Percentiles rank a stretch among this genome's conserved stretches.
phyloP scores from a whole-genome alignment of 768 basidiomycete species.

The Podaxis sp. region DNA sequence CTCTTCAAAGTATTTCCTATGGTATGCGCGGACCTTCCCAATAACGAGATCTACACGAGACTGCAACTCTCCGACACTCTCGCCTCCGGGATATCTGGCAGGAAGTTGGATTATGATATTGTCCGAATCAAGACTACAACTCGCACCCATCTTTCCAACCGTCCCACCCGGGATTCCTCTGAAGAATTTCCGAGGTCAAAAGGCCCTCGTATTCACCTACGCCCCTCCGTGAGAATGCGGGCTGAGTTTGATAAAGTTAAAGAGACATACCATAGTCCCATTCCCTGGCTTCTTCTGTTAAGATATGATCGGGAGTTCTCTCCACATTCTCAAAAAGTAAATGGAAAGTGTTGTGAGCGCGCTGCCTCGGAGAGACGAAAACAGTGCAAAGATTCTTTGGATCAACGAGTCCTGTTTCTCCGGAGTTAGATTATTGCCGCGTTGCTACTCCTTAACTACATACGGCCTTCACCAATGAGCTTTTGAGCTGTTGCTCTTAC shows the following conservation, averaged over 20 bases:
- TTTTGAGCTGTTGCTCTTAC: constrained; percentile 57
- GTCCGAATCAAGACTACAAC: background rate
- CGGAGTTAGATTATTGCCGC: background rate
- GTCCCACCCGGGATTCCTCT: constrained; percentile 56
- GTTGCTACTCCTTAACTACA: constrained; percentile 24
- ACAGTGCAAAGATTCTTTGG: constrained; percentile 71
- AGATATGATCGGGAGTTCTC: constrained; percentile 42
- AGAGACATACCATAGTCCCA: constrained; percentile 71
- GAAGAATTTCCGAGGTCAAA: constrained; percentile 69
- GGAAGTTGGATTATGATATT: background rate
- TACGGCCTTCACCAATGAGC: constrained; percentile 77
- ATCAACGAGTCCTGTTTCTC: constrained; percentile 62
- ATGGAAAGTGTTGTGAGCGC: constrained; percentile 84
- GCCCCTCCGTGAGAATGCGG: background rate
- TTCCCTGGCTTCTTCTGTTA: constrained; percentile 69
- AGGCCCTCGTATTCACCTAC: constrained; percentile 85
- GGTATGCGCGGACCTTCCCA: constrained; percentile 66
- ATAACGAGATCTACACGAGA: constrained; percentile 75
- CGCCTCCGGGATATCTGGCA: constrained; percentile 80
- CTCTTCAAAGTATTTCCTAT: constrained; percentile 65
- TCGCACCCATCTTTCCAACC: constrained; percentile 84
- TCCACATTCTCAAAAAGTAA: constrained; percentile 57
- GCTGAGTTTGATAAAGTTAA: background rate
- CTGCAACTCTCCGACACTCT: constrained; percentile 77
- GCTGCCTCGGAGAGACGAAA: constrained; percentile 81